Evolutionary conservation across 2,329 filamentous ascomycete genomes (phyloP), one percentile per base, ranked within the genome.

Genomic region (Rasamsonia emersonii): DNA sequence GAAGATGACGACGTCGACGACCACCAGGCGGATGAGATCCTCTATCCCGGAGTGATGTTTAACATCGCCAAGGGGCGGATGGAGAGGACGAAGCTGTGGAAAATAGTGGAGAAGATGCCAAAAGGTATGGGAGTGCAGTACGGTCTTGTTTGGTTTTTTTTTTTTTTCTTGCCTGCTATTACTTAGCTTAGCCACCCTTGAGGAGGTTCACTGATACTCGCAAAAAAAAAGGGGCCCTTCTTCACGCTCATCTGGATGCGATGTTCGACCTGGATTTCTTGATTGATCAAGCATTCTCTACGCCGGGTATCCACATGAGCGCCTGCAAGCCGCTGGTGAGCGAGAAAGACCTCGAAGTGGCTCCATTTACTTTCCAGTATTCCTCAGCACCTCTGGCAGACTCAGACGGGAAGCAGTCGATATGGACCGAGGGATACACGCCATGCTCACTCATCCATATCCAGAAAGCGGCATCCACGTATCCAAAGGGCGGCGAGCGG

Each of bases 1-100:
- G 78, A 88, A 49, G 69, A 69, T 7, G 9, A 35, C 4, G 18
- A 23, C 8, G 20, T 23, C 20, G n/a, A 86, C 3, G 77, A 79
- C 3, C 71, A 73, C 41, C 62, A 75, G 35, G 64, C 63, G 16
- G 68, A 76, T 45, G 71, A 75, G 39, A 75, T 77, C 44, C 65
- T 89, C 30, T 85, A 82, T 52, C 86, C 86, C 1, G 88, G 88
- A 8, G 93, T 94, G 81, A 91, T 93, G 82, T 95, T 94, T 60
- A 79, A 75, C 20, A 70, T 89, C 20, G 86, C 86, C 45, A 89
- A 86, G 58, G 73, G 78, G n/a, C 75, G 77, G 21, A 93, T 94
- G 76, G 85, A 93, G 59, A 69, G 70, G 45, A 93, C 85, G 9
- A 78, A 78, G 50, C 68, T 95, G 15, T 96, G 86, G 86, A 71